Evolutionary conservation across 495 filamentous ascomycete genomes (phyloP).

Genomic region (Clavariopsis aquatica): DNA sequence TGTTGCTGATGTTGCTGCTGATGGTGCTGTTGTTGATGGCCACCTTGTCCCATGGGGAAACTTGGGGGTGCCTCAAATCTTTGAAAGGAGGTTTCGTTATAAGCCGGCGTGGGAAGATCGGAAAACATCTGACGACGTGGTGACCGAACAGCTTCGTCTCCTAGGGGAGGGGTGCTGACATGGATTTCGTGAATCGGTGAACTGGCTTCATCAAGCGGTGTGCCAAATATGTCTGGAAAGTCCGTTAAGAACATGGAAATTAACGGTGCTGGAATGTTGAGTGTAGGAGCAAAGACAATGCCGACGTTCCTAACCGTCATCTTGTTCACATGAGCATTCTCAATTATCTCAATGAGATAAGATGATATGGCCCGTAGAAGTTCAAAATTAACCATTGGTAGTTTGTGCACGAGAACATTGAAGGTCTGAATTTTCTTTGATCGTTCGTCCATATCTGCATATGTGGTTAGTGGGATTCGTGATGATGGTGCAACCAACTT

Average conservation of each 20-base stretch:
- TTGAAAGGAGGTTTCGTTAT: slow-evolving; percentile 62
- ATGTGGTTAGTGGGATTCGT: slow-evolving; percentile 28
- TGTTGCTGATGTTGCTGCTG: slow-evolving; percentile 26
- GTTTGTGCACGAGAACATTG: slow-evolving; percentile 76
- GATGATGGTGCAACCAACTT: slow-evolving; percentile 42
- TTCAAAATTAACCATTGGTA: slow-evolving; percentile 77
- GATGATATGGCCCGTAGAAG: slow-evolving; percentile 79
- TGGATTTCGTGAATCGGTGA: slow-evolving; percentile 52
- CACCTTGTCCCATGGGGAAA: slow-evolving; percentile 26
- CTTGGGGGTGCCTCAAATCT: slow-evolving; percentile 26
- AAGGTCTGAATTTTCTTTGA: slow-evolving; percentile 79
- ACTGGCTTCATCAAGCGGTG: slow-evolving; percentile 59
- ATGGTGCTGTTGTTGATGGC: slow-evolving; percentile 5
- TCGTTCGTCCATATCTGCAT: slow-evolving; percentile 63
- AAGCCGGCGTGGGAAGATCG: slow-evolving; percentile 66
- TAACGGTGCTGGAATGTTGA: slow-evolving; percentile 94
- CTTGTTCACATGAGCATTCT: slow-evolving; percentile 88
- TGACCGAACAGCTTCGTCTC: slow-evolving; percentile 63
- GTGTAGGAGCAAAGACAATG: slow-evolving; percentile 97
- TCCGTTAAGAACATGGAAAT: slow-evolving; percentile 93
- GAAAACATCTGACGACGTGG: slow-evolving; percentile 71
- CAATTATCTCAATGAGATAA: slow-evolving; percentile 85
- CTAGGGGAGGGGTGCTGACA: slow-evolving; percentile 49
- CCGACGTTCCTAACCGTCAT: slow-evolving; percentile 98
- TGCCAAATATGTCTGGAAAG: slow-evolving; percentile 80